Evolutionary conservation across 306 rosid species (phyloP), one percentile per base, ranked within the genome.

Genomic region (Pterocarpus macrocarpus): DNA sequence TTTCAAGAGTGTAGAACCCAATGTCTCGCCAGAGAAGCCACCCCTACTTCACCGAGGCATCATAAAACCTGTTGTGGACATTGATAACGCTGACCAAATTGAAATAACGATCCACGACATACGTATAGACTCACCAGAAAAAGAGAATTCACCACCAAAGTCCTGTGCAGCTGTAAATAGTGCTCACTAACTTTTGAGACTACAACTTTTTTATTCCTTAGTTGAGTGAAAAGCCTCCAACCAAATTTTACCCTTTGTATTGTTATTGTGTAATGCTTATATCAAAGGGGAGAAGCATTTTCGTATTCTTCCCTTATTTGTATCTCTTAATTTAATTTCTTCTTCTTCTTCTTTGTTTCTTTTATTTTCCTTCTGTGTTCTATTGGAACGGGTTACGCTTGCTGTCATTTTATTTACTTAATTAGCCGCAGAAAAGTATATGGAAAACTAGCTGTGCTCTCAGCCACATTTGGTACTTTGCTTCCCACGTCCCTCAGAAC

Each of bases 41-140:
- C 85, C 92, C 0, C 36, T 90, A 36, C 93, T 95, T 83, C 99
- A 93, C 59, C 84, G 88, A 65, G 96, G 99, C 76, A 87, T 58
- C 58, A 76, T 93, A 49, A 90, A 89, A 11, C 98, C 99, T 35
- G 79, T 84, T 36, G 72, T 75, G 57, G 97, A 88, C 8, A 59
- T 35, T 78, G 85, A 80, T 1, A 59, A 30, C 62, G 1, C 1
- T 1, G 78, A 73, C 30, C 94, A 87, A 58, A 87, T 90, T 73
- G 81, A 70, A 79, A 89, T 93, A 50, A 88, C 57, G 9, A 80
- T 93, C 36, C 76, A 35, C n/a, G 94, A 73, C 30, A 74, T 22
- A 16, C 44, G 59, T 15, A 52, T 36, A 30, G 78, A 80, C 12
- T 83, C 89, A 0, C 69, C 71, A 1, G 87, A 81, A n/a, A 81